Evolutionary conservation across 2,329 filamentous ascomycete species (phyloP).

Genomic region (Chaetomiaceae sp.): DNA sequence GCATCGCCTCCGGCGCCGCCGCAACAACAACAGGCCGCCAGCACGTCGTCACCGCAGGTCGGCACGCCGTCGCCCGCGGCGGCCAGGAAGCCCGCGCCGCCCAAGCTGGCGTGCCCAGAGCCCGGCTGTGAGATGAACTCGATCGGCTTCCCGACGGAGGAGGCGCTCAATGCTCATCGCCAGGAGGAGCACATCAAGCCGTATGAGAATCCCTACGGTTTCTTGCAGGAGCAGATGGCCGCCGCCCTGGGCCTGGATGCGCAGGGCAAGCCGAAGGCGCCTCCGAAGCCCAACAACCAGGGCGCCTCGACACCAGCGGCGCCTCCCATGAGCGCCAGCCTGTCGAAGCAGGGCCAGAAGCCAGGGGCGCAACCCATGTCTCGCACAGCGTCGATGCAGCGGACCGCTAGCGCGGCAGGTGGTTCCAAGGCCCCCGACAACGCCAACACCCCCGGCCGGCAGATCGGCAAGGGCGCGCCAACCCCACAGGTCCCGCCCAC

Average conservation of each 20-base stretch:
- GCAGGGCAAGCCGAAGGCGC: constrained; percentile 42
- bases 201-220: constrained; percentile 51
- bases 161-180: constrained; percentile 49
- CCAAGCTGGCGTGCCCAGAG: constrained; percentile 45
- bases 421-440: constrained; percentile 35
- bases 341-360: constrained; percentile 47
- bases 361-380: constrained; percentile 47
- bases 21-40: constrained; percentile 37
- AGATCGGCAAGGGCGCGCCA: constrained; percentile 29
- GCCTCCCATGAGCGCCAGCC: constrained; percentile 37
- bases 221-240: constrained; percentile 47
- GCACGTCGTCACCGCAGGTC: constrained; percentile 45
- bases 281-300: constrained; percentile 27
- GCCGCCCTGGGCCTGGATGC: constrained; percentile 47
- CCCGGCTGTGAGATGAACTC: constrained; percentile 49
- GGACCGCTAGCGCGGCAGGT: constrained; percentile 43
- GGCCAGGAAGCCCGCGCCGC: constrained; percentile 35
- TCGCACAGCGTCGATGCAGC: constrained; percentile 47
- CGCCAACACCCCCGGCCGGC: constrained; percentile 26
- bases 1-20: constrained; percentile 35
- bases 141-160: constrained; percentile 50
- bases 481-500: constrained; percentile 11
- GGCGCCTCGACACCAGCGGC: constrained; percentile 27
- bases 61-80: constrained; percentile 47
- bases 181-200: constrained; percentile 59